These are phyloP conservation scores for Pyrenophora tritici-repentis DNA, from an alignment of 2,329 filamentous ascomycete genomes.

Conservation along the genomic window DNA sequence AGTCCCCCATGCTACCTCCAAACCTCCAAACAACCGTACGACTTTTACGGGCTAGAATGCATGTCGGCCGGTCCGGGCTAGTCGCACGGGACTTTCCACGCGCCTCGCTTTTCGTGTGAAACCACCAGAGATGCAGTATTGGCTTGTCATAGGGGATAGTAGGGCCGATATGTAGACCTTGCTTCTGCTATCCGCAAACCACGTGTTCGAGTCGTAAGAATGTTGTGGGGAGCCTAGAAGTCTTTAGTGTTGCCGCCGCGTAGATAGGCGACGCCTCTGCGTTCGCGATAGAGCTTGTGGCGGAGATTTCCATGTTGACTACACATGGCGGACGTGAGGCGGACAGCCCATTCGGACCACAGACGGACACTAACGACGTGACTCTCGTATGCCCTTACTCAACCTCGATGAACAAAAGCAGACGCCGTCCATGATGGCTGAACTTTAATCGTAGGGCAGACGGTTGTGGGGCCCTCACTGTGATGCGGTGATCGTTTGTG, in stretches of 20 bases:
- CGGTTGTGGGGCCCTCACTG: background rate
- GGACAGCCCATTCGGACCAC: background rate
- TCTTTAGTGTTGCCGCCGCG: background rate
- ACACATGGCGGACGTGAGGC: background rate
- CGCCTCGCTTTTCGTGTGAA: background rate
- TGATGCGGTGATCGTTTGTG: background rate
- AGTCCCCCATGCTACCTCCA: no score
- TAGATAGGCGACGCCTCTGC: background rate
- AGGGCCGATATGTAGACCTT: background rate
- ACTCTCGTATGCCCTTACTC: background rate
- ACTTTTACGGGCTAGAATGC: no score
- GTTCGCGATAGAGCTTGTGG: background rate
- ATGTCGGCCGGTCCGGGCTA: background rate
- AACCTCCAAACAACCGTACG: no score
- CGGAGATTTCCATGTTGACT: background rate
- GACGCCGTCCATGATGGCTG: background rate
- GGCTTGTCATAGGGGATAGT: background rate
- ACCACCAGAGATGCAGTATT: background rate
- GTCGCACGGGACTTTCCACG: constrained; percentile 2
- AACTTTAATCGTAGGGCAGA: constrained; percentile 7
- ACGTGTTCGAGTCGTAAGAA: background rate
- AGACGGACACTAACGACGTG: background rate
- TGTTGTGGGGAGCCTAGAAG: background rate
- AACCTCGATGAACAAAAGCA: constrained; percentile 1
- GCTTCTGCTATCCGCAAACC: background rate